These are phyloP conservation scores for Coniochaeta pulveracea DNA, from an alignment of 2,329 filamentous ascomycete genomes.

Conservation along the genomic window DNA sequence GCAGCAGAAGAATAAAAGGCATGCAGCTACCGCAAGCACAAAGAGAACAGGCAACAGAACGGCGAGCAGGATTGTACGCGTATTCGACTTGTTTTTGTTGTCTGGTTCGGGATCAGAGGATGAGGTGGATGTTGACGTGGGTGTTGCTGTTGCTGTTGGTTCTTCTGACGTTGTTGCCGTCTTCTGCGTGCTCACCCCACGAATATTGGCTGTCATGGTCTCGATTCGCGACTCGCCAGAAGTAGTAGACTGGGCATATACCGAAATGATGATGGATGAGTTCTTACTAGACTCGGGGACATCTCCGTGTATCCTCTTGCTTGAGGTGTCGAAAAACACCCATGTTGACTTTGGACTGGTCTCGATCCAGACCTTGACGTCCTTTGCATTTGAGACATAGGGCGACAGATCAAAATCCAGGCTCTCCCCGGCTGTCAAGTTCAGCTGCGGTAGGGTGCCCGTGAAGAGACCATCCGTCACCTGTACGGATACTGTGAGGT, in stretches of 20 bases:
- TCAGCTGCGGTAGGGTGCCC: conserved; percentile 25
- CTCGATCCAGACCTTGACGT: conserved; percentile 24
- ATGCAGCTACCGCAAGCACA: conserved; percentile 20
- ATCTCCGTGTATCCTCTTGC: conserved; percentile 26
- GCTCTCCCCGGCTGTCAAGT: conserved; percentile 25
- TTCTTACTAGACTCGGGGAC: conserved; percentile 22
- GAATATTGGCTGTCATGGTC: conserved; percentile 18
- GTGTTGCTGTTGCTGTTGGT: conserved; percentile 8
- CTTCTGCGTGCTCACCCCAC: neutral
- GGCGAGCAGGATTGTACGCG: conserved; percentile 26
- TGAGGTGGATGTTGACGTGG: conserved; percentile 7
- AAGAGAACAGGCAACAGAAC: conserved; percentile 31
- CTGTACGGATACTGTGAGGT: conserved; percentile 34
- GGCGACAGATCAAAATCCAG: conserved; percentile 30
- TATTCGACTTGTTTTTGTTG: conserved; percentile 9
- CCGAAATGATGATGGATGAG: conserved; percentile 13
- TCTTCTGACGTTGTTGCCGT: conserved; percentile 6
- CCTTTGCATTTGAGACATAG: conserved; percentile 27
- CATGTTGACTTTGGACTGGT: conserved; percentile 27
- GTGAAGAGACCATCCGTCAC: conserved; percentile 26
- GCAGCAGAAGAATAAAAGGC: conserved; percentile 18
- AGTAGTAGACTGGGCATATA: conserved; percentile 21
- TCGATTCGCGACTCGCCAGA: conserved; percentile 24
- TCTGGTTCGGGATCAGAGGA: conserved; percentile 5
- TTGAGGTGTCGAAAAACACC: conserved; percentile 24